Conservation (phyloP, 345 rosid genomes). For the Eucalyptus grandis region DNA sequence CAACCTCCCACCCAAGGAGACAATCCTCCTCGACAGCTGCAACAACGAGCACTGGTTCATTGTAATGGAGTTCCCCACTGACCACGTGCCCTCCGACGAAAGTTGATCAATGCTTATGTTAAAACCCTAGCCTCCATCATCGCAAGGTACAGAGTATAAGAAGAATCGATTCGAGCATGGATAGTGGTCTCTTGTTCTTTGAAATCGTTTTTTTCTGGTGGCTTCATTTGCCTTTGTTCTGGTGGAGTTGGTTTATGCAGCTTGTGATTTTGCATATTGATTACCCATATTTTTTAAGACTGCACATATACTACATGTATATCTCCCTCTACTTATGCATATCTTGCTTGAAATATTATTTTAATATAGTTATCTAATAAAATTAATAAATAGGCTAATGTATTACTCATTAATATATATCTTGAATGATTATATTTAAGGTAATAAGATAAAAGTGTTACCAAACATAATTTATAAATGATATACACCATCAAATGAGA, state of each 20-base stretch:
- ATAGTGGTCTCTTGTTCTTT: neutral
- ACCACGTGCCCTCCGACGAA: neutral
- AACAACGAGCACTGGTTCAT: neutral
- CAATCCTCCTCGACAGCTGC: neutral
- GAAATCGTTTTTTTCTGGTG: neutral
- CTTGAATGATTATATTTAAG: too few species aligned
- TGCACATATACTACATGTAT: too few species aligned
- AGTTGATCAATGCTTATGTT: neutral
- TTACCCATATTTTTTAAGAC: fast-evolving
- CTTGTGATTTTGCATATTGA: neutral
- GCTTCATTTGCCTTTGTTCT: neutral
- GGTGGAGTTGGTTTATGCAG: neutral
- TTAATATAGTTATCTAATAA: too few species aligned
- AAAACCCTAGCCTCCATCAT: neutral
- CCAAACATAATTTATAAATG: too few species aligned
- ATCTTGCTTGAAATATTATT: too few species aligned
- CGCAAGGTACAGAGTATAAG: neutral
- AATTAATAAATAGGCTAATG: too few species aligned
- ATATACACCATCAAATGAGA: too few species aligned
- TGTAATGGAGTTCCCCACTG: neutral
- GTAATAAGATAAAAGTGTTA: too few species aligned
- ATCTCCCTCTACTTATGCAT: too few species aligned
- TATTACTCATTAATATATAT: too few species aligned
- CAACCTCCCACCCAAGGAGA: neutral
- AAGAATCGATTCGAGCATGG: neutral